A percentile compares a stretch with the other conserved stretches of the same genome.
Conservation (phyloP, 2,329 filamentous ascomycete genomes). For the Aureobasidium sp. region DNA sequence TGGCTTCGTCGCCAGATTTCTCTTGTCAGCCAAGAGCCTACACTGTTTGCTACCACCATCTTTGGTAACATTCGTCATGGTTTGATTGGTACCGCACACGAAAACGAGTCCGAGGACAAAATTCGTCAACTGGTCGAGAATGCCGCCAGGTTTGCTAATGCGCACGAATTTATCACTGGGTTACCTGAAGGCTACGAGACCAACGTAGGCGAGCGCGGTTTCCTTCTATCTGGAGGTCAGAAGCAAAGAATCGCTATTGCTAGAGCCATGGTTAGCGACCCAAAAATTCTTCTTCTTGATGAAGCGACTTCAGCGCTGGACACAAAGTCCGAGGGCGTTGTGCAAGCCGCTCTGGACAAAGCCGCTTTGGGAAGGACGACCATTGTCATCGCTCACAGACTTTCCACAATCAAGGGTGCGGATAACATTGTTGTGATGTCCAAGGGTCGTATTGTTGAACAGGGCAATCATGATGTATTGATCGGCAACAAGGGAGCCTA, state of each 20-base stretch:
- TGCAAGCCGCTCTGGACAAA: slow-evolving; percentile 84
- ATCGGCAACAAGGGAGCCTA: slow-evolving; percentile 67
- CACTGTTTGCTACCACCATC: slow-evolving; percentile 83
- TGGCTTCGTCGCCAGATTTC: slow-evolving; percentile 92
- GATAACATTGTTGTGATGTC: slow-evolving; percentile 96
- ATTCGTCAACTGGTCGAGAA: slow-evolving; percentile 65
- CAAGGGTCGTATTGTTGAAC: slow-evolving; percentile 78
- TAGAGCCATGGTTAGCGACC: slow-evolving; percentile 80
- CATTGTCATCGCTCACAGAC: slow-evolving; percentile 86
- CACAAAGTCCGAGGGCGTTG: slow-evolving; percentile 88
- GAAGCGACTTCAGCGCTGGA: slow-evolving; percentile 93
- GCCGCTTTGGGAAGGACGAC: slow-evolving; percentile 84
- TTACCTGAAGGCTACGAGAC: slow-evolving; percentile 89
- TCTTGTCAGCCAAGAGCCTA: slow-evolving; percentile 87
- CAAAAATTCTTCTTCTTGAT: slow-evolving; percentile 85
- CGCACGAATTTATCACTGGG: slow-evolving; percentile 78
- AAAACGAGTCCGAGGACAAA: slow-evolving; percentile 60
- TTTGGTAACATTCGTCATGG: slow-evolving; percentile 86
- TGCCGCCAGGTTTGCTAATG: slow-evolving; percentile 85
- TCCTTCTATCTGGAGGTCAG: slow-evolving; percentile 87
- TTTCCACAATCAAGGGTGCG: slow-evolving; percentile 89
- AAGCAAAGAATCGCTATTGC: slow-evolving; percentile 97
- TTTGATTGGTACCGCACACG: slow-evolving; percentile 73
- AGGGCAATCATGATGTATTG: slow-evolving; percentile 79
- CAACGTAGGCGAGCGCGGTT: slow-evolving; percentile 90